A percentile compares a stretch with the other conserved stretches of the same genome.
phyloP scores from a whole-genome alignment of 768 basidiomycete genomes.

The Flagelloscypha sp. region DNA sequence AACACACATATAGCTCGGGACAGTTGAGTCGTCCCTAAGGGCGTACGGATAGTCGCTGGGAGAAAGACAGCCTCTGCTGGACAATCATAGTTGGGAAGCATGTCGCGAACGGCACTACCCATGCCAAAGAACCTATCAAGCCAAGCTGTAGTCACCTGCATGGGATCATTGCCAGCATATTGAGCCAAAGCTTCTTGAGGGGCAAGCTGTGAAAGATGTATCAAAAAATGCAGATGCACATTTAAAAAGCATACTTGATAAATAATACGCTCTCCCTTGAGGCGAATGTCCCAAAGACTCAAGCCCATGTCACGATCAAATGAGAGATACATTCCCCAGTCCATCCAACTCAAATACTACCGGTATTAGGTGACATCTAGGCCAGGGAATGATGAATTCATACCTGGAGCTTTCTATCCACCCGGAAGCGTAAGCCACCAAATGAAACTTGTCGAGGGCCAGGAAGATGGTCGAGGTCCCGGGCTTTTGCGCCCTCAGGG shows the following conservation, averaged over 20 bases:
- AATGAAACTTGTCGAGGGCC: conserved; percentile 59
- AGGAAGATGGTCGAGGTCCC: conserved; percentile 57
- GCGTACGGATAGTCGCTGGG: conserved; percentile 47
- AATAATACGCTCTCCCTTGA: conserved; percentile 50
- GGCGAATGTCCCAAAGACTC: conserved; percentile 50
- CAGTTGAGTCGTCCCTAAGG: conserved; percentile 32
- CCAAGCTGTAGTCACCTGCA: conserved; percentile 54
- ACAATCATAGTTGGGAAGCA: conserved; percentile 63
- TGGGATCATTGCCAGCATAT: conserved; percentile 56
- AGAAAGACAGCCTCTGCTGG: conserved; percentile 53
- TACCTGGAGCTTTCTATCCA: conserved; percentile 41
- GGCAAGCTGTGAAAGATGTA: conserved; percentile 27
- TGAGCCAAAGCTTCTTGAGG: conserved; percentile 60
- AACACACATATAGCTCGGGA: conserved; percentile 58
- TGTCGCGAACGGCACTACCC: conserved; percentile 46
- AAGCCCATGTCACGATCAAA: conserved; percentile 64
- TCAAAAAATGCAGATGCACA: neutral
- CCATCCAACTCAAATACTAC: conserved; percentile 62
- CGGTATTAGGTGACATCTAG: no score
- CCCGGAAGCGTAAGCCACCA: conserved; percentile 48
- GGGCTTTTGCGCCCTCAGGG: conserved; percentile 19
- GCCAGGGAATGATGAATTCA: no score
- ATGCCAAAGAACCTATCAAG: conserved; percentile 59
- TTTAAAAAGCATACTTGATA: conserved; percentile 36
- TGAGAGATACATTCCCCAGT: conserved; percentile 51